These are phyloP conservation scores for Gardenia jasminoides DNA, from an alignment of 257 asterid species.

Conservation along the genomic window DNA sequence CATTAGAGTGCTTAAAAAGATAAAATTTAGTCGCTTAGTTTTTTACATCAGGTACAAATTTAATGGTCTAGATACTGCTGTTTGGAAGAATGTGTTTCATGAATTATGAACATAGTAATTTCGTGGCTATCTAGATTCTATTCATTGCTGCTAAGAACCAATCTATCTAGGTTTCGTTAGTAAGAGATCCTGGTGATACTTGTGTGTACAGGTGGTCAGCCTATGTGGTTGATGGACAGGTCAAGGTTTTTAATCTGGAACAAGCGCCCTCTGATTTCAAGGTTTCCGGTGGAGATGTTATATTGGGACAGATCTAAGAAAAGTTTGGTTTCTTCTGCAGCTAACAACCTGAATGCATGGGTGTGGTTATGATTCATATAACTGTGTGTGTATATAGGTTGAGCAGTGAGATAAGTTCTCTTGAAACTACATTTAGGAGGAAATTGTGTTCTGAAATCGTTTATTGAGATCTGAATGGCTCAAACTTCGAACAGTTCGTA, in stretches of 20 bases:
- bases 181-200: not conserved
- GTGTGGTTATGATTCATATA: not conserved
- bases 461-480: not conserved
- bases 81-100: not conserved
- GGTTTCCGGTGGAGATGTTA: conserved; percentile 87
- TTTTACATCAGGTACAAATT: not conserved
- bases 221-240: conserved; percentile 77
- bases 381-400: not conserved
- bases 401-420: not conserved
- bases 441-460: not conserved
- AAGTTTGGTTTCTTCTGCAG: not conserved
- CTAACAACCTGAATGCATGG: not conserved
- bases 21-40: not conserved
- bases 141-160: not conserved
- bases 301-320: conserved; percentile 67
- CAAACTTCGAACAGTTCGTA: not conserved
- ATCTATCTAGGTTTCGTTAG: not conserved
- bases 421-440: no score
- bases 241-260: conserved; percentile 80
- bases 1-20: not conserved
- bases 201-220: conserved; percentile 82
- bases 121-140: not conserved
- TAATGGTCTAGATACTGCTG: not conserved
- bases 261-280: conserved; percentile 75
- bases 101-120: not conserved